These are phyloP conservation scores for Boletus subparvulus DNA, from an alignment of 768 basidiomycete species.

Conservation along the genomic window DNA sequence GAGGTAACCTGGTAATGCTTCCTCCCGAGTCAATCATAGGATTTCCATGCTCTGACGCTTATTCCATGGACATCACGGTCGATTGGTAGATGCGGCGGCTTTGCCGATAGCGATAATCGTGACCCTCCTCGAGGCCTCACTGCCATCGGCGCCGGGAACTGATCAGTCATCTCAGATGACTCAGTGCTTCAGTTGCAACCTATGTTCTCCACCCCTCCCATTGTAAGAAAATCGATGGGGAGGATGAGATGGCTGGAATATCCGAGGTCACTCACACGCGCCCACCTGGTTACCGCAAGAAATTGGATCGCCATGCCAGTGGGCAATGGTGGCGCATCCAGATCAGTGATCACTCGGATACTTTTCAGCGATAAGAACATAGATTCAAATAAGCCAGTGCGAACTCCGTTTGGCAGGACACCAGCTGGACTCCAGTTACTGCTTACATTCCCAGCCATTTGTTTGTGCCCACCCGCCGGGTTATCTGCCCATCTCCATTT, in stretches of 20 bases:
- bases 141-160: neutral
- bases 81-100: neutral
- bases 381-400: neutral
- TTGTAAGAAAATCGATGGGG: constrained; percentile 4
- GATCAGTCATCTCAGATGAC: neutral
- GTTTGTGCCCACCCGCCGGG: neutral
- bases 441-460: neutral
- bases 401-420: neutral
- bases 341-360: neutral
- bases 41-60: too few species aligned
- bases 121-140: neutral
- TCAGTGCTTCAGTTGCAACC: neutral
- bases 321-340: neutral
- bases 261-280: neutral
- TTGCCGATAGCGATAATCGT: neutral
- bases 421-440: too few species aligned
- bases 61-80: neutral
- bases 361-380: neutral
- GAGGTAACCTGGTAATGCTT: neutral
- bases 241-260: neutral
- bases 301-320: neutral
- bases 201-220: neutral
- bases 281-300: neutral
- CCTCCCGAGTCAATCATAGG: neutral
- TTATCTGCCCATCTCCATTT: neutral